Evolutionary conservation across 2,329 filamentous ascomycete genomes (phyloP).

Genomic region (Dactylella cylindrospora): DNA sequence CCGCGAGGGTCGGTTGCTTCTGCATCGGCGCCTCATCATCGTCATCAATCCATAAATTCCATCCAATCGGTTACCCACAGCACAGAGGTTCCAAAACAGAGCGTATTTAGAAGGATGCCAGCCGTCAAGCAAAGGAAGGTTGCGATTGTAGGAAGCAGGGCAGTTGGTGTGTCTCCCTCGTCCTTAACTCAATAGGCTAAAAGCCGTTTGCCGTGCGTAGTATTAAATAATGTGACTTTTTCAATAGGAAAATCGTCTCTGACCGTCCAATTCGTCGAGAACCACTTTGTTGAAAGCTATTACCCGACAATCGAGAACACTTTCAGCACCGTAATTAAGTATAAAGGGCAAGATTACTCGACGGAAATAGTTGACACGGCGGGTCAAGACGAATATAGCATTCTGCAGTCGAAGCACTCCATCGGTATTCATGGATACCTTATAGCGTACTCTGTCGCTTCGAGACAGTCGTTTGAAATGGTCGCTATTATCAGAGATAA

Average conservation of each 20-base stretch:
- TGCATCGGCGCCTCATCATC: constrained; percentile 10
- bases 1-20: constrained; percentile 31
- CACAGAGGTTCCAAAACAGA: constrained; percentile 4
- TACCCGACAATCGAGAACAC: constrained; percentile 99
- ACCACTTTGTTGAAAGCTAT: constrained; percentile 97
- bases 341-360: constrained; percentile 87
- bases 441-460: constrained; percentile 96
- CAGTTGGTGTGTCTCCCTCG: constrained; percentile 67
- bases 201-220: background rate
- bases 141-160: constrained; percentile 91
- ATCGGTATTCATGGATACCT: constrained; percentile 99
- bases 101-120: constrained; percentile 26
- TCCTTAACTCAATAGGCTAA: background rate
- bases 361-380: constrained; percentile 99
- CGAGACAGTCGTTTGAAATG: constrained; percentile 95
- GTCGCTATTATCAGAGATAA: constrained; percentile 93
- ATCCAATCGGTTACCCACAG: constrained; percentile 9
- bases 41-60: constrained; percentile 29
- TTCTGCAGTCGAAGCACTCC: constrained; percentile 97
- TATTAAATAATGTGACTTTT: constrained; percentile 36
- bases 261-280: constrained; percentile 94
- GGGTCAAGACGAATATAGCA: constrained; percentile 98
- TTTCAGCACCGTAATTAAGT: constrained; percentile 91
- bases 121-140: constrained; percentile 80
- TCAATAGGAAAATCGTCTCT: constrained; percentile 88